Evolutionary conservation across 1,139 yeast genomes (phyloP).

Genomic region (Dujonia santamariae): DNA sequence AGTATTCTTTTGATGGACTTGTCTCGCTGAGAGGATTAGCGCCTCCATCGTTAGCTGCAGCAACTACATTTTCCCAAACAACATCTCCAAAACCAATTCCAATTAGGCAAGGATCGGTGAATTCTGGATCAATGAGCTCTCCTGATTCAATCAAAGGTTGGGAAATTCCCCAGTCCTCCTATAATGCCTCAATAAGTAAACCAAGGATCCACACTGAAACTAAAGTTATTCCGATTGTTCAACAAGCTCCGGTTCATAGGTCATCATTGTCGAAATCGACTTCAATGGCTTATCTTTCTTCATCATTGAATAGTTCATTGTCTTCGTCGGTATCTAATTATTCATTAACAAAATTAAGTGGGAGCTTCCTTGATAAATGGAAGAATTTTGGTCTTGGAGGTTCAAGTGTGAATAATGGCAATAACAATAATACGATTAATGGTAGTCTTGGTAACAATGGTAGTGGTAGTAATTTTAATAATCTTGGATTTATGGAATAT

Average conservation of each 20-base stretch:
- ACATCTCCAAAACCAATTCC: constrained; percentile 26
- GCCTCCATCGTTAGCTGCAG: too few species aligned
- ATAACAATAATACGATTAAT: neutral
- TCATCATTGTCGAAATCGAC: constrained; percentile 33
- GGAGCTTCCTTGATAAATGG: constrained; percentile 49
- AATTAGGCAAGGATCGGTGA: constrained; percentile 16
- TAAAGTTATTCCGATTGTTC: constrained; percentile 23
- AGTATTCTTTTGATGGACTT: neutral
- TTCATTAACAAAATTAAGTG: constrained; percentile 40
- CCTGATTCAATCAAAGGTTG: constrained; percentile 31
- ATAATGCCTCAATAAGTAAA: constrained; percentile 15
- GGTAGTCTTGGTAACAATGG: neutral
- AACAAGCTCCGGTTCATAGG: constrained; percentile 13
- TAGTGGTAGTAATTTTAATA: too few species aligned
- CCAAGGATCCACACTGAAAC: constrained; percentile 15
- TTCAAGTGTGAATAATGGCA: neutral
- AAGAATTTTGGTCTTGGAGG: constrained; percentile 14
- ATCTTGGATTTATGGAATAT: too few species aligned
- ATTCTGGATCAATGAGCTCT: constrained; percentile 10
- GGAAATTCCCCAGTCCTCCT: constrained; percentile 40
- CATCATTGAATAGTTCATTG: constrained; percentile 37
- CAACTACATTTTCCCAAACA: neutral
- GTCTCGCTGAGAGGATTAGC: too few species aligned
- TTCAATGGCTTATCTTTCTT: constrained; percentile 42
- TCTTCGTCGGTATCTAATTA: constrained; percentile 38